Percentiles rank a stretch among this genome's conserved stretches.
These are phyloP conservation scores for Coniochaeta hoffmannii DNA, from an alignment of 2,329 filamentous ascomycete species.

Conservation along the genomic window DNA sequence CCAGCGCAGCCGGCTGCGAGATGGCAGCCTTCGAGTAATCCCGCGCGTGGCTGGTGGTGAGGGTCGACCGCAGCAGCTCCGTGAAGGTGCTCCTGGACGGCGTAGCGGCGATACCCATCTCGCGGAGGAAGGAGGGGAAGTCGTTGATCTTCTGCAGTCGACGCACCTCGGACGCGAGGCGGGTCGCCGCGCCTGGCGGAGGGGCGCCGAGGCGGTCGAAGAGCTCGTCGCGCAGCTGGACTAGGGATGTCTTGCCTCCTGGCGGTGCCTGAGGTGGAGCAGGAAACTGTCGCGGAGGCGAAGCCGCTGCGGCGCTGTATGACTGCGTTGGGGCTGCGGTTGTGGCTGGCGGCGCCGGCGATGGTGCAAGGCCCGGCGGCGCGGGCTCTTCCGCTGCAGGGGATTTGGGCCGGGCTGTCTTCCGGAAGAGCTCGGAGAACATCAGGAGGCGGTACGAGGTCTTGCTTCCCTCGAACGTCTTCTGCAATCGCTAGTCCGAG, in stretches of 20 bases:
- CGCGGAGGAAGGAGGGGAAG: conserved; percentile 29
- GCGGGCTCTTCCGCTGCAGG: neutral
- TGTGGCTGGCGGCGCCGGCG: no score
- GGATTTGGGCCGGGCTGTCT: conserved; percentile 28
- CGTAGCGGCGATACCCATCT: neutral
- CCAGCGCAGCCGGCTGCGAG: neutral
- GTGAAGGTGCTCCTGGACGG: neutral
- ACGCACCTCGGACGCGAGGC: conserved; percentile 33
- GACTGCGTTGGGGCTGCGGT: neutral
- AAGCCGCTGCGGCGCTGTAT: neutral
- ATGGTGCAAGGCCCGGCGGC: no score
- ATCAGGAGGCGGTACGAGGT: conserved; percentile 44
- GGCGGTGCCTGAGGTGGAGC: neutral
- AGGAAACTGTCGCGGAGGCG: neutral
- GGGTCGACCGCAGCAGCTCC: neutral
- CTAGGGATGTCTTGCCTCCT: conserved; percentile 20
- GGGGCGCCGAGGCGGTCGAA: conserved; percentile 39
- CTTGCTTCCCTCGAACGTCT: conserved; percentile 36
- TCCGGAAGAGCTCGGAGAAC: conserved; percentile 43
- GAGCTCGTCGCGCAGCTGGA: conserved; percentile 32
- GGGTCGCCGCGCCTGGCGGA: conserved; percentile 28
- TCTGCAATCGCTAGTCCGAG: conserved; percentile 36
- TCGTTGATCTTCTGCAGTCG: conserved; percentile 31
- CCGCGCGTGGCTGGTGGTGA: neutral
- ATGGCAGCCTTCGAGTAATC: neutral